Evolutionary conservation across 345 rosid genomes (phyloP).

Genomic region (Gossypium thurberi): DNA sequence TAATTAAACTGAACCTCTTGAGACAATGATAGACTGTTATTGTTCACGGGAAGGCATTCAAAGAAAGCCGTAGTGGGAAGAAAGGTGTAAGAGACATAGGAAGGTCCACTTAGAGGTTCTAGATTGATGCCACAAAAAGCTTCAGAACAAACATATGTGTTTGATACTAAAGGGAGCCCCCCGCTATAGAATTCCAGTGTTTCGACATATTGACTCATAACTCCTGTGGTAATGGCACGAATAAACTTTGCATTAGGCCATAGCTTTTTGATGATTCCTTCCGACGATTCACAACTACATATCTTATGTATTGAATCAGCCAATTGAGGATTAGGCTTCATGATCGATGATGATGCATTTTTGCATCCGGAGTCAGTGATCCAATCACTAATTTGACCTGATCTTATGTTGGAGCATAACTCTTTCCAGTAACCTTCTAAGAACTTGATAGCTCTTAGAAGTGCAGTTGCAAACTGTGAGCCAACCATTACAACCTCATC

Average conservation of each 20-base stretch:
- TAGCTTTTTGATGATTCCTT: background rate
- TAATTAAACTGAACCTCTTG: too few relatives aligned
- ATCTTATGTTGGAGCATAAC: slow-evolving; percentile 40
- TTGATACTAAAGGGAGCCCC: background rate
- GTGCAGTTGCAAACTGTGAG: slow-evolving; percentile 44
- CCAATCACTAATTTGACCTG: slow-evolving; percentile 48
- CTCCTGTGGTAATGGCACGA: background rate
- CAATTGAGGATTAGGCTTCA: slow-evolving; percentile 31
- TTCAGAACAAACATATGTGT: background rate
- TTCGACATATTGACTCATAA: background rate
- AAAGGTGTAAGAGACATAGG: background rate
- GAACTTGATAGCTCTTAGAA: slow-evolving; percentile 47
- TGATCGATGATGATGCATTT: slow-evolving; percentile 23
- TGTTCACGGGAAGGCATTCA: background rate
- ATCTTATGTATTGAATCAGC: slow-evolving; percentile 33
- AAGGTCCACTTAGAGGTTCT: background rate
- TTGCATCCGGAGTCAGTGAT: slow-evolving; percentile 42
- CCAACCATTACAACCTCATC: slow-evolving; percentile 38
- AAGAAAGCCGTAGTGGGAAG: background rate
- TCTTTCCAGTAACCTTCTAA: slow-evolving; percentile 53
- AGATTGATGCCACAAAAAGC: background rate
- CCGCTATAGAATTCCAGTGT: background rate
- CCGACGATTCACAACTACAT: slow-evolving; percentile 20
- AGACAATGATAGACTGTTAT: background rate
- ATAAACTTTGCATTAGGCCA: background rate